These are phyloP conservation scores for Citrus unshiu DNA, from an alignment of 345 rosid species.

Conservation along the genomic window DNA sequence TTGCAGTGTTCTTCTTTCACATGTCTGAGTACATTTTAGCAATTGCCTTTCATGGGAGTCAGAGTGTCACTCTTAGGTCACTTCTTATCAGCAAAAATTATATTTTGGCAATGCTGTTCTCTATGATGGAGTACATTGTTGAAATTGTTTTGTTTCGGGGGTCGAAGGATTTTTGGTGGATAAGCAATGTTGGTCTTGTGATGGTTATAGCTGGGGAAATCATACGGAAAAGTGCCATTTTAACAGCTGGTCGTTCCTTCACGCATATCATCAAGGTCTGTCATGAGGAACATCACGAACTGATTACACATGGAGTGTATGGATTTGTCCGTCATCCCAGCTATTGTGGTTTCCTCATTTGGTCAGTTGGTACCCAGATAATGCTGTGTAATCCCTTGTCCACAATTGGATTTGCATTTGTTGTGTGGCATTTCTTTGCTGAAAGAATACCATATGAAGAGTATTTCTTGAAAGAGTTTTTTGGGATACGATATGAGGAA, in stretches of 20 bases:
- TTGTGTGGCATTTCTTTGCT: conserved; percentile 67
- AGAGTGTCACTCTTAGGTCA: conserved; percentile 55
- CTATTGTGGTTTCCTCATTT: conserved; percentile 63
- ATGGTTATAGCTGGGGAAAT: conserved; percentile 55
- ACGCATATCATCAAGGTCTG: conserved; percentile 60
- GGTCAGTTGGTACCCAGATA: conserved; percentile 74
- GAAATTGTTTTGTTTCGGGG: conserved; percentile 50
- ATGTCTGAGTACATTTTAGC: conserved; percentile 62
- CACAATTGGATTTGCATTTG: conserved; percentile 47
- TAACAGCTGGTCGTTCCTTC: conserved; percentile 72
- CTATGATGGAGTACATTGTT: conserved; percentile 43
- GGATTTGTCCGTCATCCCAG: conserved; percentile 59
- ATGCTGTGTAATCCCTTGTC: conserved; percentile 76
- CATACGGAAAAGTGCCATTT: conserved; percentile 55
- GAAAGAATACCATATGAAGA: conserved; percentile 66
- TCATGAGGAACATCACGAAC: conserved; percentile 56
- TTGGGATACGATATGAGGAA: conserved; percentile 49
- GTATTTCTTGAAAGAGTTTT: conserved; percentile 62
- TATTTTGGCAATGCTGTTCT: conserved; percentile 51
- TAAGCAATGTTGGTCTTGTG: conserved; percentile 53
- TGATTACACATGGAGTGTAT: conserved; percentile 58
- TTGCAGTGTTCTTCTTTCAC: conserved; percentile 61
- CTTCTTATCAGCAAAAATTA: conserved; percentile 64
- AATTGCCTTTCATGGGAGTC: conserved; percentile 42
- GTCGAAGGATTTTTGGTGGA: conserved; percentile 58